Percentiles rank a stretch among this genome's conserved stretches.
These are phyloP conservation scores for Gynandropsis gynandra DNA, from an alignment of 345 rosid species.

Conservation along the genomic window DNA sequence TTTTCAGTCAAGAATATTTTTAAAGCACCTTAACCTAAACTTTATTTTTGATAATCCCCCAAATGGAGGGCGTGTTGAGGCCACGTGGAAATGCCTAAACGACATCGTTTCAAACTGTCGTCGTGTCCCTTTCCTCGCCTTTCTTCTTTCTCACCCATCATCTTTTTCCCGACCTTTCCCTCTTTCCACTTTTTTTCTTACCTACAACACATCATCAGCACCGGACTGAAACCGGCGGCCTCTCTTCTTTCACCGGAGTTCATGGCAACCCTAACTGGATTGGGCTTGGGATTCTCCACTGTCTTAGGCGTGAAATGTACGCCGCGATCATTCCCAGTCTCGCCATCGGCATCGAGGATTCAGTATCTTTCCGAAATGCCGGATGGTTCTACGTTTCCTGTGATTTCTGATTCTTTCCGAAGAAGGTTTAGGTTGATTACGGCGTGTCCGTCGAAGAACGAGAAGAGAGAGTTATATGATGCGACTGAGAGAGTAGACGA, in stretches of 20 bases:
- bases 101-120: slow-evolving; percentile 14
- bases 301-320: slow-evolving; percentile 18
- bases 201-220: not conserved
- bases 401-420: slow-evolving; percentile 22
- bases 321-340: slow-evolving; percentile 20
- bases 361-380: slow-evolving; percentile 21
- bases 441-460: not conserved
- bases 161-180: slow-evolving; percentile 17
- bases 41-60: too few species aligned
- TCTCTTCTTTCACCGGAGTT: slow-evolving; percentile 7
- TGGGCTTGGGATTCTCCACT: slow-evolving; percentile 18
- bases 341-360: slow-evolving; percentile 13
- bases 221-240: not conserved
- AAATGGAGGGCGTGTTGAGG: slow-evolving; percentile 22
- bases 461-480: slow-evolving; percentile 15
- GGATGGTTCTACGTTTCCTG: slow-evolving; percentile 13
- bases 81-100: slow-evolving; percentile 32
- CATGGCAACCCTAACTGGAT: slow-evolving; percentile 36
- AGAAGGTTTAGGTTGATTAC: slow-evolving; percentile 21
- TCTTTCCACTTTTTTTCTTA: slow-evolving; percentile 9
- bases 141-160: slow-evolving; percentile 11
- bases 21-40: too few species aligned
- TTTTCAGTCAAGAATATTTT: too few species aligned
- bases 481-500: slow-evolving; percentile 11
- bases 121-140: slow-evolving; percentile 74